Conservation (phyloP, 2,329 filamentous ascomycete species). For the Fusarium equiseti region DNA sequence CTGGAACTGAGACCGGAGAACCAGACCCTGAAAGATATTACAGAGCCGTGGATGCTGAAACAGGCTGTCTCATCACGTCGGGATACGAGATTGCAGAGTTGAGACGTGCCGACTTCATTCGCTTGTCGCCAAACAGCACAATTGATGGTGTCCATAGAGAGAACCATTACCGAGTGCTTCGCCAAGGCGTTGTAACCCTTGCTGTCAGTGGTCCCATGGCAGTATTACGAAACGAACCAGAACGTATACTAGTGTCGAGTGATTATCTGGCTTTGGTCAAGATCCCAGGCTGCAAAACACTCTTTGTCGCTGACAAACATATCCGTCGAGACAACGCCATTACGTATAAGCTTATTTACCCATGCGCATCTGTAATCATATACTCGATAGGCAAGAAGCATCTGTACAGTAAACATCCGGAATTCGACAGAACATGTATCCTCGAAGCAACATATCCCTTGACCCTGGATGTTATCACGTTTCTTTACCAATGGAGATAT, state of each 20-base stretch:
- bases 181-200: conserved; percentile 2
- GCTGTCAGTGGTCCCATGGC: conserved; percentile 10
- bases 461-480: conserved; percentile 2
- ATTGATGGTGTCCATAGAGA: not conserved
- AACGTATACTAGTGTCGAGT: not conserved
- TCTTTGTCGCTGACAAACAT: conserved; percentile 9
- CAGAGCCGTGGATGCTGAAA: conserved; percentile 7
- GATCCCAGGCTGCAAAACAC: conserved; percentile 4
- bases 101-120: not conserved
- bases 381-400: not conserved
- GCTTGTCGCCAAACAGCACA: not conserved
- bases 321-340: not conserved
- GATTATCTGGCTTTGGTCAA: conserved; percentile 8
- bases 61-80: conserved; percentile 18
- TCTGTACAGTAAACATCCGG: conserved; percentile 6
- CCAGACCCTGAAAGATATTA: not conserved
- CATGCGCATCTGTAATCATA: conserved; percentile 1
- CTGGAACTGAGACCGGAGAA: not conserved
- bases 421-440: not conserved
- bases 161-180: not conserved
- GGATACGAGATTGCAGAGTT: conserved; percentile 14
- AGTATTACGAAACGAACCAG: not conserved
- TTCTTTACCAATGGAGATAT: conserved; percentile 19
- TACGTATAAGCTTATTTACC: conserved; percentile 14
- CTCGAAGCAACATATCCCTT: conserved; percentile 1